Percentiles rank a stretch among this genome's conserved stretches.
phyloP scores from a whole-genome alignment of 164 flowering plant genomes.

The Berberis thunbergii region DNA sequence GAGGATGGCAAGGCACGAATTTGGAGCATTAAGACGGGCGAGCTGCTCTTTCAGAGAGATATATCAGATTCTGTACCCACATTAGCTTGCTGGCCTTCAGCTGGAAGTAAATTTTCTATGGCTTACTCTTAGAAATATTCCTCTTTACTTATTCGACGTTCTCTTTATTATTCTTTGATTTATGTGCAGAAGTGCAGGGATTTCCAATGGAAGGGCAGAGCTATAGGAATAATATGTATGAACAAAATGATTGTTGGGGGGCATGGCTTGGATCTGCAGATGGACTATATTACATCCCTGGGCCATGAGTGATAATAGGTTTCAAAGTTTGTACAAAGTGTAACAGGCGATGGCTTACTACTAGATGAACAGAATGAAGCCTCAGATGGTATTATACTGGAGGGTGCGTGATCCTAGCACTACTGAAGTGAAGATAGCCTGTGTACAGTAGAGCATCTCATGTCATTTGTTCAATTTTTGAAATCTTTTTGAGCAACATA shows the following conservation, averaged over 20 bases:
- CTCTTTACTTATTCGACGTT: background rate
- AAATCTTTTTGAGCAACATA: too few species aligned
- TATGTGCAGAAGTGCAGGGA: constrained; percentile 11
- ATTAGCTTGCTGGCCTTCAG: constrained; percentile 43
- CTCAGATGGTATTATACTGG: too few species aligned
- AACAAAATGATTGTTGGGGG: constrained; percentile 22
- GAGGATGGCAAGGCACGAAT: constrained; percentile 62
- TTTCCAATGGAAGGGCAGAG: background rate
- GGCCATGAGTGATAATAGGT: constrained; percentile 16
- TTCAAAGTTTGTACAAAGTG: background rate
- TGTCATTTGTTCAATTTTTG: too few species aligned
- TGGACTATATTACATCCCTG: constrained; percentile 41
- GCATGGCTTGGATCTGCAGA: constrained; percentile 74
- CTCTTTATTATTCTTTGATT: background rate
- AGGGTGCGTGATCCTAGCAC: too few species aligned
- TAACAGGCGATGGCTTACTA: too few species aligned
- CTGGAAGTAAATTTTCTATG: constrained; percentile 15
- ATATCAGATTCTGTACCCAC: constrained; percentile 40
- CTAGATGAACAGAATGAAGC: too few species aligned
- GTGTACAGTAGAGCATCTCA: too few species aligned
- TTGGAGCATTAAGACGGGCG: constrained; percentile 82
- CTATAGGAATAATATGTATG: background rate
- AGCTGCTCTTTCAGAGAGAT: constrained; percentile 48
- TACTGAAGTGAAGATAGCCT: too few species aligned
- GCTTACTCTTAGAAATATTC: background rate